Conservation (phyloP, 805 yeast genomes). For the Wickerhamomyces hampshirensis region DNA sequence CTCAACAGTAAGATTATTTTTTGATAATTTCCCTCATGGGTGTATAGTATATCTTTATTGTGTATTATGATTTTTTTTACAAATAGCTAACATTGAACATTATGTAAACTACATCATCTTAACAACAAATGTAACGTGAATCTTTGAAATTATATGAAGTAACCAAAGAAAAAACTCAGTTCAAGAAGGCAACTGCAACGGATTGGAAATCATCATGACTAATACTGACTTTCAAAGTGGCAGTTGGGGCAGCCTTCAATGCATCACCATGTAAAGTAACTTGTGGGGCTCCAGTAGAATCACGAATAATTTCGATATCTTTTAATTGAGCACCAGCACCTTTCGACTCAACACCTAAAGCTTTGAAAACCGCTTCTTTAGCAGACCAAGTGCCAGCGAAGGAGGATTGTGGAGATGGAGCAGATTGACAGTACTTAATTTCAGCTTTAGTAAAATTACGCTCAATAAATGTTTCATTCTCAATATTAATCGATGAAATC, state of each 20-base stretch:
- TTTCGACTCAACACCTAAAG: constrained; percentile 78
- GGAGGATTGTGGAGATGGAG: constrained; percentile 81
- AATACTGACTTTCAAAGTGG: constrained; percentile 79
- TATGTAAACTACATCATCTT: background rate
- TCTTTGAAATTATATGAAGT: background rate
- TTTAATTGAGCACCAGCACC: constrained; percentile 95
- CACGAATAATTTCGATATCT: constrained; percentile 84
- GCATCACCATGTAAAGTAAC: constrained; percentile 80
- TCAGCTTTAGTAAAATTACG: constrained; percentile 87
- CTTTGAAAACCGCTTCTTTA: constrained; percentile 97
- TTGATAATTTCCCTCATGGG: no score
- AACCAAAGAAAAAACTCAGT: constrained; percentile 7
- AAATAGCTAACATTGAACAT: no score
- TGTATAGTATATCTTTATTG: no score
- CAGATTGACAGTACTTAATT: constrained; percentile 66
- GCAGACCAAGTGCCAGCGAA: constrained; percentile 99
- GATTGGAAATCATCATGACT: constrained; percentile 97
- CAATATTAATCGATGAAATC: constrained; percentile 71
- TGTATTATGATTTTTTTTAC: no score
- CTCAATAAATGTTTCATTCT: constrained; percentile 86
- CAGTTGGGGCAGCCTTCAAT: constrained; percentile 61
- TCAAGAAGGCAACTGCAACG: constrained; percentile 85
- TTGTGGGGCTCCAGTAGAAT: constrained; percentile 63
- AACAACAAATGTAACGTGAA: background rate
- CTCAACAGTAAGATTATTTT: constrained; percentile 9